Evolutionary conservation across 1,139 yeast species (phyloP).

Genomic region (Blastobotrys ciferrii): DNA sequence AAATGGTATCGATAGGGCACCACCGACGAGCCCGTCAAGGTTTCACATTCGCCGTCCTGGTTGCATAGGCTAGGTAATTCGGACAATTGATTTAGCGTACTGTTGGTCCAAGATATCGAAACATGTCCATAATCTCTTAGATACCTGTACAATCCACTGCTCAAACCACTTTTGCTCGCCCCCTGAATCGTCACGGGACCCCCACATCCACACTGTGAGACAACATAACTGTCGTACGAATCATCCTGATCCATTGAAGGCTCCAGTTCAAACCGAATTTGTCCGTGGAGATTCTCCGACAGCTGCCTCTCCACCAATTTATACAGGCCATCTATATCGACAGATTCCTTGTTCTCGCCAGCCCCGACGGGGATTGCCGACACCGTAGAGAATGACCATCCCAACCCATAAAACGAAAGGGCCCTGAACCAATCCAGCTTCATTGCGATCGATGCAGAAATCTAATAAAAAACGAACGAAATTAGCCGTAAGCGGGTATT

Average conservation of each 20-base stretch:
- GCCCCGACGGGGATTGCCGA: not conserved
- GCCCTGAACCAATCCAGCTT: not conserved
- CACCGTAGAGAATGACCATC: not conserved
- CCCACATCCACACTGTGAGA: not conserved
- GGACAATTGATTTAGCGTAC: slow-evolving; percentile 13
- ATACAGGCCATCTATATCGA: slow-evolving; percentile 1
- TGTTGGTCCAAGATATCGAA: slow-evolving; percentile 19
- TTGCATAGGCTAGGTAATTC: slow-evolving; percentile 16
- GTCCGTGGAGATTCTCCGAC: not conserved
- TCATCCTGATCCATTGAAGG: not conserved
- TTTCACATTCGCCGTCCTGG: not conserved
- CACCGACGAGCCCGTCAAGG: slow-evolving; percentile 13
- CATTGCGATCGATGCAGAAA: no score
- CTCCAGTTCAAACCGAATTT: not conserved
- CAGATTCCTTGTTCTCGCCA: not conserved
- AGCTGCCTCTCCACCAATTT: slow-evolving; percentile 1
- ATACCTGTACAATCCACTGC: slow-evolving; percentile 19
- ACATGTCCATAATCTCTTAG: slow-evolving; percentile 20
- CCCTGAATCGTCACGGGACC: slow-evolving; percentile 13
- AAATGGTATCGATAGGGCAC: slow-evolving; percentile 20
- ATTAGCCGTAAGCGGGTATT: not conserved
- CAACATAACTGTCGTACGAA: not conserved
- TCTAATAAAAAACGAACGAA: not conserved
- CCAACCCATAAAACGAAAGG: not conserved
- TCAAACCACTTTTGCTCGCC: slow-evolving; percentile 16